phyloP scores from a whole-genome alignment of 2,329 filamentous ascomycete genomes.

The Venturiaceae sp. region DNA sequence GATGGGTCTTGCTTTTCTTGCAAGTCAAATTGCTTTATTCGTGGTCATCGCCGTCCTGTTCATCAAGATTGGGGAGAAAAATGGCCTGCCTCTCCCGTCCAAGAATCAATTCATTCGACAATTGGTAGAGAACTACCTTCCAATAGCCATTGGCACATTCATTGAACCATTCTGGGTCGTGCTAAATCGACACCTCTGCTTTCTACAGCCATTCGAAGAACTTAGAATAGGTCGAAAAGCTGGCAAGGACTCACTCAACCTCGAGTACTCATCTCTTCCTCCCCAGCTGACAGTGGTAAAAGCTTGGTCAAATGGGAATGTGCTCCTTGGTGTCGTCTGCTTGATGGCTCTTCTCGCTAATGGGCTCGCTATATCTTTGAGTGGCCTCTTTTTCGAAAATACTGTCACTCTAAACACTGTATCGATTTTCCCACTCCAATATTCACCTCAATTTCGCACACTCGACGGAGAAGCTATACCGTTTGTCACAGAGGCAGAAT shows the following conservation, averaged over 20 bases:
- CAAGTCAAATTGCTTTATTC: constrained; percentile 9
- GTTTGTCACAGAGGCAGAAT: not conserved
- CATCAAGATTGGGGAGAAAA: constrained; percentile 3
- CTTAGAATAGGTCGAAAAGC: constrained; percentile 31
- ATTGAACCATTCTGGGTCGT: constrained; percentile 49
- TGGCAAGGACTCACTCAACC: constrained; percentile 21
- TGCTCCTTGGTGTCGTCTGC: constrained; percentile 38
- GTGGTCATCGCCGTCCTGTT: constrained; percentile 13
- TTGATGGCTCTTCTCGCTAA: constrained; percentile 40
- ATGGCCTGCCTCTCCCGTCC: constrained; percentile 25
- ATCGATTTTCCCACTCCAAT: constrained; percentile 10
- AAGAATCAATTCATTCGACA: constrained; percentile 27
- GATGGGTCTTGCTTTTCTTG: constrained; percentile 13
- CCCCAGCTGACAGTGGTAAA: constrained; percentile 41
- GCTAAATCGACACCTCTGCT: constrained; percentile 42
- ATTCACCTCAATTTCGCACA: constrained; percentile 14
- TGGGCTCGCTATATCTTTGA: constrained; percentile 41
- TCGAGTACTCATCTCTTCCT: constrained; percentile 46
- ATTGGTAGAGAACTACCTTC: constrained; percentile 40
- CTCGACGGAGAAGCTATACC: constrained; percentile 18
- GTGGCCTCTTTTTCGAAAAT: constrained; percentile 39
- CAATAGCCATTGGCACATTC: constrained; percentile 43
- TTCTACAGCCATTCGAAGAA: constrained; percentile 46
- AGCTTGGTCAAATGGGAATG: constrained; percentile 35
- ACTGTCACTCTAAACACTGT: constrained; percentile 9